Evolutionary conservation across 75 land plant species (phyloP).

Genomic region (Selaginella tamariscina): DNA sequence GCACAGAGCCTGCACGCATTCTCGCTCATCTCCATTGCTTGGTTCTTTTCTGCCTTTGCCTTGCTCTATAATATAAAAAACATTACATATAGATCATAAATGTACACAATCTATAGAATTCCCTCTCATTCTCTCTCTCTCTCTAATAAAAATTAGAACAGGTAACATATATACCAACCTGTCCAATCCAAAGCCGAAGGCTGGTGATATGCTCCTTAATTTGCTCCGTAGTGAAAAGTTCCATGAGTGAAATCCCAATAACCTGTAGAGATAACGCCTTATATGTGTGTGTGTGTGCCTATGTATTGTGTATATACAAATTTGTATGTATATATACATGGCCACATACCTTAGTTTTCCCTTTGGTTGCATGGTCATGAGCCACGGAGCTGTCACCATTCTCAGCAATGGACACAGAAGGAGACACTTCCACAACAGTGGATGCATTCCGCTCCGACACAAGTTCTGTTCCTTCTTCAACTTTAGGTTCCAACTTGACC

Average conservation of each 20-base stretch:
- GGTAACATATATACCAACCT: background rate
- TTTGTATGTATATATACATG: too few relatives aligned
- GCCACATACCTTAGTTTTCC: too few relatives aligned
- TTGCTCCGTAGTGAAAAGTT: conserved; percentile 7
- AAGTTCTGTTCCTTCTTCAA: too few relatives aligned
- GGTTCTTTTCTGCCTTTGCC: conserved; percentile 5
- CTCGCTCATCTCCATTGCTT: conserved; percentile 5
- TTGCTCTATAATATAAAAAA: background rate
- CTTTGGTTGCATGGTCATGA: background rate
- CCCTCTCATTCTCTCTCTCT: too few relatives aligned
- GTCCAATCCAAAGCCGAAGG: conserved; percentile 9
- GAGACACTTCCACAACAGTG: background rate
- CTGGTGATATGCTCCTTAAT: conserved; percentile 1
- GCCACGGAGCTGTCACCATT: background rate
- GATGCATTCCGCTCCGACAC: too few relatives aligned
- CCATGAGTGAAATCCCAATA: conserved; percentile 1
- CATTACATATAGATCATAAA: too few relatives aligned
- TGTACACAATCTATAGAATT: too few relatives aligned
- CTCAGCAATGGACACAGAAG: background rate
- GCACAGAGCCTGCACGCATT: background rate
- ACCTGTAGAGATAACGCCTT: too few relatives aligned
- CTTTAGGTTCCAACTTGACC: too few relatives aligned
- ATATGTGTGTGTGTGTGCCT: too few relatives aligned
- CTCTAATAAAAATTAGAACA: background rate
- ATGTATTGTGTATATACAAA: too few relatives aligned